Evolutionary conservation across 768 basidiomycete genomes (phyloP), one percentile per base, ranked within the genome.

Genomic region (Mycena belliarum): DNA sequence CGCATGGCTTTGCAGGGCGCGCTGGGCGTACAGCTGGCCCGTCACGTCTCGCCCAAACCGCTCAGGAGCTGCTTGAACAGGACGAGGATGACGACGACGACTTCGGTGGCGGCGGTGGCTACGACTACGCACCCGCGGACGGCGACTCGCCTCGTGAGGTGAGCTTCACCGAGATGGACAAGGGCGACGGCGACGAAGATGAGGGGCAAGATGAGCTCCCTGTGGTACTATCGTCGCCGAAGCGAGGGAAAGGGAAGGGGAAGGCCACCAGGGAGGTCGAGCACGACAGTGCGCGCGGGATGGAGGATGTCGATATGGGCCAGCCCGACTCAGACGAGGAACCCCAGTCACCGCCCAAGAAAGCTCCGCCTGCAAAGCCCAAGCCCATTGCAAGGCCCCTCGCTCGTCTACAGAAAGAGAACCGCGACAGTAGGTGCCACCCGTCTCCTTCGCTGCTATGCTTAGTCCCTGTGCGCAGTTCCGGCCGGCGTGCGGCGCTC

Each of bases 401-500:
- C 28, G 61, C 29, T 12, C 29, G 29, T 32, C 29, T 59, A 14
- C 77, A 75, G 67, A 80, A 80, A 51, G 76, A 79, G 65, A 78
- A 79, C 55, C 46, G 57, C 68, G 71, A 59, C 64, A 59, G 54
- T 65, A 41, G 56, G 47, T 79, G 57, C 12, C n/a, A n/a, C n/a
- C n/a, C n/a, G n/a, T n/a, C 72, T 55, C 24, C 23, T 21, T 54
- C 10, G 7, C n/a, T n/a, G n/a, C n/a, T n/a, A n/a, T n/a, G n/a
- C n/a, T n/a, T n/a, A n/a, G n/a, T n/a, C n/a, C n/a, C n/a, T n/a
- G n/a, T 23, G 6, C 14, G 0, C 57, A 79, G 77, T 67, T 4
- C 62, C 66, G n/a, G 73, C 78, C 44, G 87, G 87, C 23, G 75
- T 90, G 2, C 87, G 94, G 18, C 85, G 89, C 48, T 88, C 92